Evolutionary conservation across 495 filamentous ascomycete genomes (phyloP), one percentile per base, ranked within the genome.

Genomic region (Thermochaetoides thermophila): DNA sequence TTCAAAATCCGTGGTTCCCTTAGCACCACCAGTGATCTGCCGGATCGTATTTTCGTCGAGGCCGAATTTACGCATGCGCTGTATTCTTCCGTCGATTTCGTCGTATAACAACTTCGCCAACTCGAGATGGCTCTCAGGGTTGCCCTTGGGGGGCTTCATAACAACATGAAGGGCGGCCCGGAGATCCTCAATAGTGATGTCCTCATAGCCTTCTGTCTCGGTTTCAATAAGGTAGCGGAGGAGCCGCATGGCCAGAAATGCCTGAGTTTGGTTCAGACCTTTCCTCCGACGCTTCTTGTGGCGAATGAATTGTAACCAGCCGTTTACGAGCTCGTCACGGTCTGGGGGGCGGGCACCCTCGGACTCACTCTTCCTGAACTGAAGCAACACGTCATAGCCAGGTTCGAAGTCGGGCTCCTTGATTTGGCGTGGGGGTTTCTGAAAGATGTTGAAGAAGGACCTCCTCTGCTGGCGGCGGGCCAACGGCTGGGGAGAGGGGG

Each of bases 251-350:
- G 72, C 60, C 33, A 74, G 56, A 12, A 57, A 48, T 7, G 75
- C 78, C 47, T 92, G 77, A 19, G 73, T 71, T 14, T 70, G 64
- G 37, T 75, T 81, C 16, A 87, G 52, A 1, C 64, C 40, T 14
- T 62, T 58, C 1, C 58, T 46, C 12, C 51, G 48, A 12, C 57
- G 45, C 10, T 57, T 45, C 40, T 78, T 74, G 28, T 61, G 56
- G 5, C 56, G 53, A 32, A 89, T 70, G 39, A 91, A 81, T 5
- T 62, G 56, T 31, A 55, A 60, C 43, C 79, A 80, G 15, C 78
- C 81, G 15, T 61, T 55, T 0, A 69, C 53, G 0, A 92, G 50
- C n/a, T 75, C 66, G 17, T 64, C 46, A 9, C 57, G 55, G 9
- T 69, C 52, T 14, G 81, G 83, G 6, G 66, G 62, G 32, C 83